These are phyloP conservation scores for Microbotryum scabiosae DNA, from an alignment of 1,284 basidiomycete species.

Conservation along the genomic window DNA sequence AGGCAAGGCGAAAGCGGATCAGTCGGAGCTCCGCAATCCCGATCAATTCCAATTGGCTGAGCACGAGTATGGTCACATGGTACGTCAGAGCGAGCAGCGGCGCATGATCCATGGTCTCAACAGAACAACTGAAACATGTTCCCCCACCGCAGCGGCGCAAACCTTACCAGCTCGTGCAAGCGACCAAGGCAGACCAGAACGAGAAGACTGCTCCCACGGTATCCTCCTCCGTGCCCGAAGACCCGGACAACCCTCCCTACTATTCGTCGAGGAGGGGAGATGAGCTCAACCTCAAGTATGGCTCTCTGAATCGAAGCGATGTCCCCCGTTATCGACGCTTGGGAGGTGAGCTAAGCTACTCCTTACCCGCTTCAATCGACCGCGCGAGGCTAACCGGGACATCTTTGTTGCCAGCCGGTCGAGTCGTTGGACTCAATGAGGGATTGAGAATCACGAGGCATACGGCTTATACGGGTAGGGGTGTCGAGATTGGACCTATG, in stretches of 20 bases:
- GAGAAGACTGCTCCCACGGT: not conserved
- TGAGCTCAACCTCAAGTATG: conserved; percentile 57
- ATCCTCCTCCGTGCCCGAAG: not conserved
- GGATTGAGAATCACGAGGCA: conserved; percentile 35
- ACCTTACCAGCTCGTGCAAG: conserved; percentile 12
- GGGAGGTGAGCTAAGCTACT: conserved; percentile 27
- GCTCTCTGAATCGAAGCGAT: conserved; percentile 55
- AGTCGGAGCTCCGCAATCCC: no score
- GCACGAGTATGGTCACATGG: conserved; percentile 4
- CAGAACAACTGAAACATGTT: not conserved
- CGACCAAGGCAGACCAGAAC: not conserved
- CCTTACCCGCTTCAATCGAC: not conserved
- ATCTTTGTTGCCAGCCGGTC: conserved; percentile 27
- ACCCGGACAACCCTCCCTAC: conserved; percentile 40
- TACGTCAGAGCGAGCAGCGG: not conserved
- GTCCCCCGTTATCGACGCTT: conserved; percentile 53
- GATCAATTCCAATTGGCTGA: not conserved
- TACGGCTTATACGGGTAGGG: conserved; percentile 45
- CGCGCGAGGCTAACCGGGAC: not conserved
- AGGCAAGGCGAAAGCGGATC: no score
- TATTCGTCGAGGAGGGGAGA: conserved; percentile 64
- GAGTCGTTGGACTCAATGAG: conserved; percentile 35
- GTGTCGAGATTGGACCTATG: conserved; percentile 51
- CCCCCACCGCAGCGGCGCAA: conserved; percentile 1
- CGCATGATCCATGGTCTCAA: no score